phyloP scores from a whole-genome alignment of 169 alveolate genomes.

The Eimeria tenella region DNA sequence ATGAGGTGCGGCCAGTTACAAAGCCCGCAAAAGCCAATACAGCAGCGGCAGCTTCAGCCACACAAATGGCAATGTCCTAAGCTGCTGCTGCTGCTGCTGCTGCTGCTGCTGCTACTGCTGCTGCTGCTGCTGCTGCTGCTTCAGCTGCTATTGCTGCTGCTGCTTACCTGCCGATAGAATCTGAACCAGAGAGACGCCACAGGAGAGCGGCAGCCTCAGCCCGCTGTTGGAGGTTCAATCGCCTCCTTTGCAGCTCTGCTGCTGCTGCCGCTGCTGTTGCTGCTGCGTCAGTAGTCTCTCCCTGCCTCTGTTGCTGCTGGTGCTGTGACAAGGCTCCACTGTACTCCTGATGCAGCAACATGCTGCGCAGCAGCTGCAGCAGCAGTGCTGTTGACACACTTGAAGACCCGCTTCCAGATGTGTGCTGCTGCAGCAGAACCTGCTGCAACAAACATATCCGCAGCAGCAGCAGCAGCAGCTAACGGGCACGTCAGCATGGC shows the following conservation, averaged over 20 bases:
- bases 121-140: not conserved
- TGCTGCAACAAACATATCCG: not conserved
- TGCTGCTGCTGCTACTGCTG: constrained; percentile 6
- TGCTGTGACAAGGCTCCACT: not conserved
- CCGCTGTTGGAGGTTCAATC: not conserved
- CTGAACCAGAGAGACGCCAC: not conserved
- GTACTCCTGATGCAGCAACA: not conserved
- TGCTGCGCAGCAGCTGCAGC: not conserved
- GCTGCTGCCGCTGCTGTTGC: constrained; percentile 27
- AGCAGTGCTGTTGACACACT: not conserved
- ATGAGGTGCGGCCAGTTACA: not conserved
- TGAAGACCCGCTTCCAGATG: not conserved
- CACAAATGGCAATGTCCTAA: not conserved
- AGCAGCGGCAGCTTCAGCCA: not conserved
- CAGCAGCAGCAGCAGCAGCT: constrained; percentile 3
- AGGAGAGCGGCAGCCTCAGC: constrained; percentile 24
- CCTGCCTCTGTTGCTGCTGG: not conserved
- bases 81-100: not conserved
- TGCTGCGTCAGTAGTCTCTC: not conserved
- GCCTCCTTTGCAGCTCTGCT: not conserved
- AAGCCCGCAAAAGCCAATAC: not conserved
- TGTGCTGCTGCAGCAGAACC: not conserved
- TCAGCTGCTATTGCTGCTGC: constrained; percentile 25
- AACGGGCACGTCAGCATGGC: not conserved
- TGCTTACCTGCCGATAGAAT: not conserved